Base-by-base conservation (phyloP, 495 filamentous ascomycete species). In the Talaromyces proteolyticus region DNA sequence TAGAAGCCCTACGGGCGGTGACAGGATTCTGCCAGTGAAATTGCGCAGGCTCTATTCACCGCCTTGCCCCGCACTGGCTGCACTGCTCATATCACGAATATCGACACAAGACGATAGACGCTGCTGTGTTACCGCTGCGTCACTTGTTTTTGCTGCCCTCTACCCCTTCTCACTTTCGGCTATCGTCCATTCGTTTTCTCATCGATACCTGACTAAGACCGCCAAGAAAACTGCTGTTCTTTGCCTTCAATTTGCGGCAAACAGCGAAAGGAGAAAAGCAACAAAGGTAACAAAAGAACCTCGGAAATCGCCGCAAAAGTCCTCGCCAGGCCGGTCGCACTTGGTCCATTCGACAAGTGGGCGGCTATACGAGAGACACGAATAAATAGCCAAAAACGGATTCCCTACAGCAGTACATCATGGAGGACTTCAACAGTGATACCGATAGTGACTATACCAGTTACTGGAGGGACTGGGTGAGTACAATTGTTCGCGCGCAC, bases 391-490 rank as follows among this genome's bases (percentile, higher is more conserved):
- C 22, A 21, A 40, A 29, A 17, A 25, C 47, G 20, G 7, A 39
- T 41, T 25, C 20, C 16, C 8, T 39, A 18, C 36, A 20, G 19
- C 11, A 49, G 14, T 25, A 40, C 50, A 44, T 19, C 3, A 87
- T 98, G 93, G 93, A 97, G 63, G 93, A 96, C 66, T 97, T 91
- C 66, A 91, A 86, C 53, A 95, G 91, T 59, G 93, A 98, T 65
- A 94, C 94, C 12, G 93, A 98, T 64, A 96, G 91, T 69, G 94
- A 97, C 65, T 98, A 97, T 67, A 95, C 93, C 25, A 96, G 89
- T 69, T 98, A 98, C 72, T 98, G 93, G 93, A 77, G 93, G 68
- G 93, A 98, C 72, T 98, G 93, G 93, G 92, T 96, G 75, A 68
- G 88, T 85, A 34, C 37, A 22, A 50, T 47, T 51, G 41, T 49